phyloP scores from a whole-genome alignment of 306 rosid species.

The Trichosanthes cucumerina region DNA sequence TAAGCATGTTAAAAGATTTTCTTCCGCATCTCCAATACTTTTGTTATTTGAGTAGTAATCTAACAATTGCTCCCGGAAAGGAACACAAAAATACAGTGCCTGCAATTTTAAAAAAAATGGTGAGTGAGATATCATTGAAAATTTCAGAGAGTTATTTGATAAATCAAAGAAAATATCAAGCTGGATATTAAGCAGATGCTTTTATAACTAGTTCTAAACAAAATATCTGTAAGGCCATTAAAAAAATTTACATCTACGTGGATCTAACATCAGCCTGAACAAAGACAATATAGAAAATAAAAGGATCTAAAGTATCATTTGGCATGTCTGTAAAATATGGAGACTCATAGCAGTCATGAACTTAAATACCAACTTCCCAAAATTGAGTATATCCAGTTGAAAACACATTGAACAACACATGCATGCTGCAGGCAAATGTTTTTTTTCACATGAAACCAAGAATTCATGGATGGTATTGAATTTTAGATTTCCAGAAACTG shows the following conservation, averaged over 20 bases:
- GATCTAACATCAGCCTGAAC: neutral
- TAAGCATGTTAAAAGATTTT: conserved; percentile 93
- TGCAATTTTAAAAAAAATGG: conserved; percentile 26
- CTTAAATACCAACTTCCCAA: neutral
- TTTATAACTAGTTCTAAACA: neutral
- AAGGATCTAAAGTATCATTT: neutral
- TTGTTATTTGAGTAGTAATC: conserved; percentile 77
- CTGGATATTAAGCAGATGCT: neutral
- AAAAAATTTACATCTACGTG: neutral
- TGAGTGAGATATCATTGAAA: neutral
- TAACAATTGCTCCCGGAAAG: conserved; percentile 88
- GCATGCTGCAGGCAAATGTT: neutral
- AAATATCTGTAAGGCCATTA: neutral
- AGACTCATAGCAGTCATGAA: neutral
- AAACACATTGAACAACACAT: neutral
- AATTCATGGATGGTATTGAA: neutral
- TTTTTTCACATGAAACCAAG: neutral
- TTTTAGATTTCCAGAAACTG: neutral
- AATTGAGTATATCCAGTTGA: neutral
- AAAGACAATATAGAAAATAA: neutral
- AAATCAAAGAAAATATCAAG: neutral
- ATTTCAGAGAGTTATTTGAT: neutral
- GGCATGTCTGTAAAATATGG: neutral
- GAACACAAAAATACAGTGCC: conserved; percentile 99
- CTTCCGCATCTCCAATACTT: conserved; percentile 62